phyloP scores from a whole-genome alignment of 768 basidiomycete species.

The Pleurotus pulmonarius region DNA sequence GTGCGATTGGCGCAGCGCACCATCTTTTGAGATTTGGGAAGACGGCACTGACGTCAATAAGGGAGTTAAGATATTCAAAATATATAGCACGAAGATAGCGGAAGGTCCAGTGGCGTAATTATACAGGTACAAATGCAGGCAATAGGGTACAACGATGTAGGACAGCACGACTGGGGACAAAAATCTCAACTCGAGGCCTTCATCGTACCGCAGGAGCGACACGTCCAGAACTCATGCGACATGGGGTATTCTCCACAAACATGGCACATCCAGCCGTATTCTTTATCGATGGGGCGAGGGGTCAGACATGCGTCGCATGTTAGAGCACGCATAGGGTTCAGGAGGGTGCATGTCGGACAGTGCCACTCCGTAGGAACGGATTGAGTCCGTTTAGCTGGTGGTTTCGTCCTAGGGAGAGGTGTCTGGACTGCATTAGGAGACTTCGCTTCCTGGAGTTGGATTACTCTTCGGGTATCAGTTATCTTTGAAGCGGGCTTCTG shows the following conservation, averaged over 20 bases:
- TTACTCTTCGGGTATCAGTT: neutral
- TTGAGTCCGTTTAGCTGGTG: neutral
- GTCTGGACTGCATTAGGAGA: neutral
- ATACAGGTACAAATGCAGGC: too few relatives aligned
- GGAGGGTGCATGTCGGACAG: slow-evolving; percentile 61
- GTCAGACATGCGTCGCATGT: slow-evolving; percentile 62
- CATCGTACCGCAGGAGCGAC: slow-evolving; percentile 66
- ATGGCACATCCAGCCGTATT: slow-evolving; percentile 59
- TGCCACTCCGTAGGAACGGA: slow-evolving; percentile 37
- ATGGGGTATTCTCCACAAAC: slow-evolving; percentile 62
- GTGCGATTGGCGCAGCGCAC: slow-evolving; percentile 8
- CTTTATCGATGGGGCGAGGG: slow-evolving; percentile 23
- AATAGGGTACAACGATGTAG: too few relatives aligned
- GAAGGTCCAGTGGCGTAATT: too few relatives aligned
- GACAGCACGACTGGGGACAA: neutral
- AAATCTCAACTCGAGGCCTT: slow-evolving; percentile 38
- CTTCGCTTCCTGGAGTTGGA: too few relatives aligned
- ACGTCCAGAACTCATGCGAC: slow-evolving; percentile 70
- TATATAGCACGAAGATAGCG: slow-evolving; percentile 20
- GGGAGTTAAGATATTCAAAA: slow-evolving; percentile 42
- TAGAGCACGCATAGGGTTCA: slow-evolving; percentile 45
- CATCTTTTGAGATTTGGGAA: slow-evolving; percentile 21
- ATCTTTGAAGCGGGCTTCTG: neutral
- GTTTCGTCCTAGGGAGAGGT: neutral
- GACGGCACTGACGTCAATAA: slow-evolving; percentile 30